These are phyloP conservation scores for Gyromitra esculenta DNA, from an alignment of 2,329 filamentous ascomycete genomes.

Conservation along the genomic window DNA sequence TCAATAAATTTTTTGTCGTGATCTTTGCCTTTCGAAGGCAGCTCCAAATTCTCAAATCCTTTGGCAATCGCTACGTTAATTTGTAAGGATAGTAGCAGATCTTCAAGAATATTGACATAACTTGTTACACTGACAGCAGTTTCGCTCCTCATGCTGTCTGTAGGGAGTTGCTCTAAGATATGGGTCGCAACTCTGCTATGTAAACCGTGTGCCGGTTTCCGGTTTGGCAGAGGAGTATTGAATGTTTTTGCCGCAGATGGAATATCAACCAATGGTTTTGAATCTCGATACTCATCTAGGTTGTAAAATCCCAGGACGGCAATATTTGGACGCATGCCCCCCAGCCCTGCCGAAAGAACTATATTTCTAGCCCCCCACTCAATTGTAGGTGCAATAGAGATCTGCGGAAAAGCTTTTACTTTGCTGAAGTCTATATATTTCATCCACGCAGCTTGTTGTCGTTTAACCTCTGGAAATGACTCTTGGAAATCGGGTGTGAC, in stretches of 20 bases:
- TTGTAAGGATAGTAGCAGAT: constrained; percentile 78
- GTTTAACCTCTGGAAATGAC: constrained; percentile 80
- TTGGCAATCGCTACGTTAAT: constrained; percentile 87
- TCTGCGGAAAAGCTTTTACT: constrained; percentile 89
- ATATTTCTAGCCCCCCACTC: constrained; percentile 88
- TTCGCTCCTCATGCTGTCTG: constrained; percentile 75
- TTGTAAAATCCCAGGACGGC: constrained; percentile 83
- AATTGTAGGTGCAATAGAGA: constrained; percentile 81
- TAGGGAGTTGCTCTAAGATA: constrained; percentile 69
- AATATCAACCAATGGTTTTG: constrained; percentile 68
- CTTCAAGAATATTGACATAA: constrained; percentile 85
- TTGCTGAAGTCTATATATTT: constrained; percentile 86
- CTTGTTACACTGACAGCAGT: constrained; percentile 74
- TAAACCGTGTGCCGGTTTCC: neutral
- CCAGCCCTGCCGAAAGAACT: constrained; percentile 80
- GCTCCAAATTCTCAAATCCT: constrained; percentile 79
- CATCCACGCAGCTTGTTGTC: constrained; percentile 83
- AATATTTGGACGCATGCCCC: constrained; percentile 89
- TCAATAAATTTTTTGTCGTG: constrained; percentile 82
- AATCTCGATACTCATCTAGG: constrained; percentile 76
- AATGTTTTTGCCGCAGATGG: constrained; percentile 61
- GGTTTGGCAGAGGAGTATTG: constrained; percentile 5
- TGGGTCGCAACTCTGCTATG: constrained; percentile 39
- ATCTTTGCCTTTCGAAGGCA: constrained; percentile 69
- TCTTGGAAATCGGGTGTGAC: constrained; percentile 82